Percentiles rank a stretch among this genome's conserved stretches.
phyloP scores from a whole-genome alignment of 2,329 filamentous ascomycete genomes.

The Ophiosphaerella narmari region DNA sequence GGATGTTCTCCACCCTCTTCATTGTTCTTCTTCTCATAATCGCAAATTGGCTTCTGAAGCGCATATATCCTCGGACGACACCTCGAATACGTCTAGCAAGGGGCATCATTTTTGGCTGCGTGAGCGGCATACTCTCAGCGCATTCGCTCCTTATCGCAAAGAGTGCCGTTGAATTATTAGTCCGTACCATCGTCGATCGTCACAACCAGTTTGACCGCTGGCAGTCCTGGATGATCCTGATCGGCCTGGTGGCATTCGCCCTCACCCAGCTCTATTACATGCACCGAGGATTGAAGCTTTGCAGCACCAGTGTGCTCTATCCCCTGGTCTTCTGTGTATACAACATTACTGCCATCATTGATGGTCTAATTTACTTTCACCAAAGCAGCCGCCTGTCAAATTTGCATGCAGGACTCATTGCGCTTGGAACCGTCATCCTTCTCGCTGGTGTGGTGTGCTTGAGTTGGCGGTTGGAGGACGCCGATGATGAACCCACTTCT shows the following conservation, averaged over 20 bases:
- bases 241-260: constrained; percentile 79
- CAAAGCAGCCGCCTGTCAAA: constrained; percentile 80
- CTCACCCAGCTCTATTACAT: constrained; percentile 94
- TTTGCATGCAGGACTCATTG: constrained; percentile 78
- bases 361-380: constrained; percentile 95
- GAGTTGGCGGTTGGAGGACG: constrained; percentile 89
- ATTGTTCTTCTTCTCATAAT: constrained; percentile 72
- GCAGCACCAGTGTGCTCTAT: constrained; percentile 94
- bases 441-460: constrained; percentile 86
- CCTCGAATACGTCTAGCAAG: constrained; percentile 74
- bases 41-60: constrained; percentile 43
- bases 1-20: constrained; percentile 82
- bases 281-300: constrained; percentile 88
- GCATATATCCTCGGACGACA: constrained; percentile 51
- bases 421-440: constrained; percentile 83
- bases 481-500: constrained; percentile 62
- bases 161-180: constrained; percentile 91
- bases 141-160: constrained; percentile 94
- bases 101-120: constrained; percentile 84
- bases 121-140: constrained; percentile 88
- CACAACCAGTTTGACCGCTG: constrained; percentile 94
- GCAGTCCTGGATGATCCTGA: constrained; percentile 90
- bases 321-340: constrained; percentile 98
- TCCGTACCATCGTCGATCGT: constrained; percentile 81
- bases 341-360: constrained; percentile 97